phyloP scores from a whole-genome alignment of 163 green algal species.

The Coccomyxa subellipsoidea region DNA sequence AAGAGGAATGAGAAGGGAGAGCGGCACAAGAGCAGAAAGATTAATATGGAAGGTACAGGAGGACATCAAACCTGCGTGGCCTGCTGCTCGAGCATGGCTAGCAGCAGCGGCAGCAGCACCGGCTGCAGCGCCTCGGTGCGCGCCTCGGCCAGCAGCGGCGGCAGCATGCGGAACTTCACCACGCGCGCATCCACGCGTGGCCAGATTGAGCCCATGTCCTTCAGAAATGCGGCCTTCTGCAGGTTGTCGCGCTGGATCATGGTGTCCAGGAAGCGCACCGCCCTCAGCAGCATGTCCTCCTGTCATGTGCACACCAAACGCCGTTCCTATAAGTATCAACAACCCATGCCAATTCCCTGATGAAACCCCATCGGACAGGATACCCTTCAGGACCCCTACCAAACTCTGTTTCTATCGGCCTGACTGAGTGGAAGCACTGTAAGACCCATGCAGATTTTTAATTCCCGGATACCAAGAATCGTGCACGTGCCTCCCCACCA shows the following conservation, averaged over 20 bases:
- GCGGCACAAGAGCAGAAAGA: no score
- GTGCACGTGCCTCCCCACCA: no score
- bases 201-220: slow-evolving; percentile 64
- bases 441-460: no score
- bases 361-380: no score
- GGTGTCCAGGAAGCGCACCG: slow-evolving; percentile 74
- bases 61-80: slow-evolving; percentile 11
- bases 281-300: slow-evolving; percentile 65
- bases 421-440: no score
- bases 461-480: no score
- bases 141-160: slow-evolving; percentile 70
- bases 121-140: slow-evolving; percentile 53
- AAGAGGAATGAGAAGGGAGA: no score
- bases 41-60: no score
- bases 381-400: no score
- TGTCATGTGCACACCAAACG: slow-evolving; percentile 5
- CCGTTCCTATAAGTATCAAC: not conserved
- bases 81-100: slow-evolving; percentile 48
- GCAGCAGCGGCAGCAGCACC: slow-evolving; percentile 61
- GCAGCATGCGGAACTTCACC: slow-evolving; percentile 69
- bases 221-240: slow-evolving; percentile 72
- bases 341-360: not conserved
- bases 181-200: slow-evolving; percentile 65
- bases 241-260: slow-evolving; percentile 59
- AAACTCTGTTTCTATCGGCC: no score